Evolutionary conservation across 306 rosid genomes (phyloP), one percentile per base, ranked within the genome.

Genomic region (Cicer arietinum): DNA sequence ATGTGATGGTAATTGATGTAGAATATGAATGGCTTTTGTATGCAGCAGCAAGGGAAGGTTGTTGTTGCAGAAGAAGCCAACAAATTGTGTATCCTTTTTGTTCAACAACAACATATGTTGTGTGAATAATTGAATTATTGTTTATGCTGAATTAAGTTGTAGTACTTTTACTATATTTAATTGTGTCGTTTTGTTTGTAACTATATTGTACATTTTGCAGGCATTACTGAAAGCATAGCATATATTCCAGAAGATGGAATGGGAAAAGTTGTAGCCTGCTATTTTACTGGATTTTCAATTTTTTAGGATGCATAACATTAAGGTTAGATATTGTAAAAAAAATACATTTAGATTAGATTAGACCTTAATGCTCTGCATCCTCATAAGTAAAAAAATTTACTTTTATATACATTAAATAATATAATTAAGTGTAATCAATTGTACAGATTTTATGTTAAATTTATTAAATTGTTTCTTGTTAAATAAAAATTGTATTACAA

Each of bases 51-150:
- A 22, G 88, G 88, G 87, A 62, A 58, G 87, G 78, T 69, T 76
- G 69, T 79, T 16, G 88, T 54, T 92, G 91, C 85, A 30, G 84
- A 58, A 56, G 87, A 61, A 85, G 65, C 85, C 84, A 72, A 69
- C 77, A 56, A 65, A 74, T 71, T 71, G 39, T 78, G 88, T 87
- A 86, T 87, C 92, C 92, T 91, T 81, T 91, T 81, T 56, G 50
- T 62, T 39, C 7, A 41, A 45, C 46, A 30, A 2, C 44, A 10
- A 13, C 30, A 25, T 72, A 25, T 11, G 54, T 62, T 51, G 61
- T 20, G 41, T 65, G 66, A 47, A 57, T 57, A 7, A 45, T 43
- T 52, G 47, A 58, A 52, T 61, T 48, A 51, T 70, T 68, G 1
- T 1, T 48, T 73, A 53, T 50, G 11, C 25, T 30, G 22, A 30